Base-by-base conservation (phyloP, 2,329 filamentous ascomycete species). In the Zymoseptoria pseudotritici region DNA sequence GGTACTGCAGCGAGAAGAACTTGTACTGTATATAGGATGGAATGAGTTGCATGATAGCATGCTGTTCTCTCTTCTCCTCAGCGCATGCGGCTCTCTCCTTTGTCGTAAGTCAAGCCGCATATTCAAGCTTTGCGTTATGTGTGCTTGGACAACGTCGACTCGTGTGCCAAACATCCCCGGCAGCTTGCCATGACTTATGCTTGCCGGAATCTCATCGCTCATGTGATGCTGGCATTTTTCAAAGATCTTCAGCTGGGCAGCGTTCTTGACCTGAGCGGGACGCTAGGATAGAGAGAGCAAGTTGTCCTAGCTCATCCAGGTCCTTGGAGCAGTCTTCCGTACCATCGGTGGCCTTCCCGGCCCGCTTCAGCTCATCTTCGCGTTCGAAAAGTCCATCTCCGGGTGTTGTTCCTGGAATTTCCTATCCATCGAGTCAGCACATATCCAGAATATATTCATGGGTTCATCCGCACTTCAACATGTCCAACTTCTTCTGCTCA, bases 401-500 rank as follows among this genome's bases (percentile, higher is more conserved):
- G 86, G 86, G 76, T 88, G 85, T 70, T 96, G 86, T 55, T 79
- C 80, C 83, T 97, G 88, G 78, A 99, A 97, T 79, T 95, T 91
- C 66, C 61, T 61, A 49, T 29, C 19, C 22, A n/a, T 5, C 19
- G 11, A n/a, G 13, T 42, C 19, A 53, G 26, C 59, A 24, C 22
- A 24, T 24, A 24, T 24, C 22, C 22, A 24, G 6, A 24, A 24
- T 24, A 24, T 24, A 24, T 24, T 5, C 22, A 24, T 24, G 22
- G 22, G 22, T 24, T 24, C 22, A 24, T 24, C 3, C 22, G 3
- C 4, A 24, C 78, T 90, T 89, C 73, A 99, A 78, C 69, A 99
- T 87, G 58, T 99, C 93, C 72, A 86, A 77, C 83, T 97, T 97
- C 82, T 92, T 90, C 82, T 96, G 87, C 80, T 99, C 94, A 67